These are phyloP conservation scores for Coniella lustricola DNA, from an alignment of 2,329 filamentous ascomycete species.

Conservation along the genomic window DNA sequence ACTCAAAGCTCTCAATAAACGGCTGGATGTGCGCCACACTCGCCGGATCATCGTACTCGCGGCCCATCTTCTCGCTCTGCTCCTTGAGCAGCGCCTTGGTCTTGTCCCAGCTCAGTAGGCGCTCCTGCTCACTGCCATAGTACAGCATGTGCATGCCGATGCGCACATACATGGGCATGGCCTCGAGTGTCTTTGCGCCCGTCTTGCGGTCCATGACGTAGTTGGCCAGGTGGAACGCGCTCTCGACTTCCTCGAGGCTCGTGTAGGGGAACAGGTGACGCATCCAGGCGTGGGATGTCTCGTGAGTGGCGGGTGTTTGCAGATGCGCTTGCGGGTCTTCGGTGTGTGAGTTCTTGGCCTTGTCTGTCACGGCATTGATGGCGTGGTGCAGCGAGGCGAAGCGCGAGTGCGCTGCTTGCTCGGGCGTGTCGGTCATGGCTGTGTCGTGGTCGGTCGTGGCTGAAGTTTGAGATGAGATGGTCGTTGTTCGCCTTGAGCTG, in stretches of 20 bases:
- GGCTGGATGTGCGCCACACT: conserved; percentile 29
- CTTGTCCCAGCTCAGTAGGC: conserved; percentile 28
- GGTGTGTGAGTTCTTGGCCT: conserved; percentile 2
- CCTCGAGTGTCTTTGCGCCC: conserved; percentile 32
- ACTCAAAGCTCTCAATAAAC: conserved; percentile 32
- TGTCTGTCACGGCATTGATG: conserved; percentile 4
- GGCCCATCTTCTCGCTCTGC: conserved; percentile 33
- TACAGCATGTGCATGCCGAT: conserved; percentile 36
- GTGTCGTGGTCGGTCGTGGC: neutral
- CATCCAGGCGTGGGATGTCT: conserved; percentile 18
- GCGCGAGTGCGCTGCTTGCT: conserved; percentile 2
- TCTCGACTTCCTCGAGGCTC: conserved; percentile 26
- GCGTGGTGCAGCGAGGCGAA: neutral
- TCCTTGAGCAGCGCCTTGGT: conserved; percentile 27
- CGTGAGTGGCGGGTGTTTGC: conserved; percentile 13
- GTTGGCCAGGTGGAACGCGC: conserved; percentile 32
- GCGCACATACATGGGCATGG: conserved; percentile 35
- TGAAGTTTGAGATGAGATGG: neutral
- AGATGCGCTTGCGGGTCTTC: conserved; percentile 12
- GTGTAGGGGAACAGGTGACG: conserved; percentile 16
- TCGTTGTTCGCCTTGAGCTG: no score
- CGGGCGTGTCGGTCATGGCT: conserved; percentile 1
- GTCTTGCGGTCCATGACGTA: conserved; percentile 34
- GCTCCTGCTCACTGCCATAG: conserved; percentile 32
- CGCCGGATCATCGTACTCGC: conserved; percentile 30